Percentiles rank a stretch among this genome's conserved stretches.
Evolutionary conservation across 2,329 filamentous ascomycete genomes (phyloP).

Genomic region (Fonsecaea erecta): DNA sequence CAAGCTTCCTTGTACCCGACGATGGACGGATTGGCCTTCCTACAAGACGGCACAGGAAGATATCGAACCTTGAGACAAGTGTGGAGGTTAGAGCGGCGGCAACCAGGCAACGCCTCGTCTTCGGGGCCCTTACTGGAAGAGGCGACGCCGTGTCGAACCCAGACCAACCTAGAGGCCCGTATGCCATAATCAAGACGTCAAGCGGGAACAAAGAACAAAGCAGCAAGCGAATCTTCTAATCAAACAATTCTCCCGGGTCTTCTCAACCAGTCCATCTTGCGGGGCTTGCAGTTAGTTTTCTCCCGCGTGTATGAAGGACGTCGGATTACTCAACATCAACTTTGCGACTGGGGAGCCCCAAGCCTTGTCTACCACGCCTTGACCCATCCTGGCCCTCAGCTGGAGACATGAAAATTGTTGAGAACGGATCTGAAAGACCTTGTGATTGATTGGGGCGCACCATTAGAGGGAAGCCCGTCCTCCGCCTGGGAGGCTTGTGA

Average conservation of each 20-base stretch:
- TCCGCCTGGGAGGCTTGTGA: background rate
- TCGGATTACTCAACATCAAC: conserved; percentile 1
- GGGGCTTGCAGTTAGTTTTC: background rate
- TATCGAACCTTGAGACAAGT: background rate
- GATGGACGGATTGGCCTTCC: background rate
- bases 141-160: background rate
- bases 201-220: background rate
- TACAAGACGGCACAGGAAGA: background rate
- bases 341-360: background rate
- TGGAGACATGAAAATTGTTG: background rate
- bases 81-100: background rate
- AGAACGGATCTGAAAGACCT: background rate
- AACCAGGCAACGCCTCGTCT: background rate
- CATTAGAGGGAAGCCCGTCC: background rate
- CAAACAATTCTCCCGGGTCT: background rate
- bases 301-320: background rate
- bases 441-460: background rate
- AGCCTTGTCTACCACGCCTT: background rate
- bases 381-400: background rate
- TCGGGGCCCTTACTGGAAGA: background rate
- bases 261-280: background rate
- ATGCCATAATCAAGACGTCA: background rate
- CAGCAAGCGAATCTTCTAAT: conserved; percentile 1
- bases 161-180: background rate
- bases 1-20: background rate